These are phyloP conservation scores for Curvularia sp. DNA, from an alignment of 2,329 filamentous ascomycete species.

Conservation along the genomic window DNA sequence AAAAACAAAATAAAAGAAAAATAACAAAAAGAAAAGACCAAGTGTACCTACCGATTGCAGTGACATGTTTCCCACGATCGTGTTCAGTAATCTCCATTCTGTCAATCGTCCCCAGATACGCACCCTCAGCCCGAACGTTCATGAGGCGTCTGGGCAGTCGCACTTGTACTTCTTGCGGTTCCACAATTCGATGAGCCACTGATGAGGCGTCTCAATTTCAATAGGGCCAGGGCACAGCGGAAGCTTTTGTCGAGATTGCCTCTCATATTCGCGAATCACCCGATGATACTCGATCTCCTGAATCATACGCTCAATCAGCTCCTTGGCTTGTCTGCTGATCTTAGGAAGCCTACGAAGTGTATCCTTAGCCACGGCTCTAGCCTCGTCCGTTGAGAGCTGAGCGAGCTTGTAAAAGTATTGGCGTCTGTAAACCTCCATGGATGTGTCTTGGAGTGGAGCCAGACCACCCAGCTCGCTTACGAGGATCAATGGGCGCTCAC, in stretches of 20 bases:
- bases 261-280: constrained; percentile 34
- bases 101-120: background rate
- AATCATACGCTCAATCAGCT: constrained; percentile 26
- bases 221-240: constrained; percentile 36
- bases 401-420: constrained; percentile 28
- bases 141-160: constrained; percentile 22
- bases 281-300: constrained; percentile 30
- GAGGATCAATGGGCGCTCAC: constrained; percentile 32
- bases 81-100: constrained; percentile 3
- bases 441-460: constrained; percentile 23
- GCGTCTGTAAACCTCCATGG: constrained; percentile 35
- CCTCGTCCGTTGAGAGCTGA: constrained; percentile 14
- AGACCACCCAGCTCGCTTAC: constrained; percentile 33
- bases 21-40: constrained; percentile 16
- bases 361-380: constrained; percentile 17
- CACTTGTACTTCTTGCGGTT: constrained; percentile 30
- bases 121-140: background rate
- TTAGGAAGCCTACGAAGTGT: constrained; percentile 10
- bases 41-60: constrained; percentile 3
- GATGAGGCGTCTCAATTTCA: constrained; percentile 27
- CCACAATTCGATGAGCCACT: constrained; percentile 34
- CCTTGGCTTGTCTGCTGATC: constrained; percentile 18
- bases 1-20: constrained; percentile 5
- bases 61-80: background rate
- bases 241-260: constrained; percentile 30